Base-by-base conservation (phyloP, 225 moss, liverwort and hornwort species). In the Bryum argenteum region DNA sequence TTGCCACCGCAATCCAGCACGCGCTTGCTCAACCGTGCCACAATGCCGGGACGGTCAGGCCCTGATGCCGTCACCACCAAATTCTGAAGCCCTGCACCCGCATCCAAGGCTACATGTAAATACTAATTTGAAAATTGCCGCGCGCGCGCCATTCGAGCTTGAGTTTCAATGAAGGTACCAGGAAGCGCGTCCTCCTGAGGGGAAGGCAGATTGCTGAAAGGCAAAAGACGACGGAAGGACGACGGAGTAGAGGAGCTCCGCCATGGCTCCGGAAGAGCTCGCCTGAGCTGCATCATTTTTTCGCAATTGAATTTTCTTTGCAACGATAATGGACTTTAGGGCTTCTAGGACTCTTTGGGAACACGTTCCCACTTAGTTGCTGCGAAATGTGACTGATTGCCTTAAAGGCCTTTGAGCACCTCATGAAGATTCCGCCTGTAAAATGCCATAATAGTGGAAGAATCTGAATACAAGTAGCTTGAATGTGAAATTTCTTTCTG, bases 51-150 rank as follows among this genome's bases (percentile, higher is more conserved):
- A 37, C 82, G 77, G 68, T 85, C 85, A 21, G 85, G 79, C 40
- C 85, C 85, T 63, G 76, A 79, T 28, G 79, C 82, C 42, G 85
- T 85, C 63, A 85, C 85, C 67, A 82, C 82, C 70, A 85, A 51
- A n/a, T 79, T 79, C 65, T 77, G 82, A 14, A 79, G 23, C 50
- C 44, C 82, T 85, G 79, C 8, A 48, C 5, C 63, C 10, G 5
- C 6, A 16, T 58, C 18, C 18, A 22, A 42, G 6, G 0, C 14
- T 13, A 11, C 15, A 24, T 23, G 11, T 20, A 6, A 1, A 51
- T 3, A 26, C 8, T 16, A 60, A 42, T 48, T 52, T 51, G 10
- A 55, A 7, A 52, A 43, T 15, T 23, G 8, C 22, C 2, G 44
- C 13, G 37, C 7, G 4, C 2, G 23, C 18, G 11, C 48, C 12